Evolutionary conservation across 2,329 filamentous ascomycete genomes (phyloP).

Genomic region (Xylaria sp.): DNA sequence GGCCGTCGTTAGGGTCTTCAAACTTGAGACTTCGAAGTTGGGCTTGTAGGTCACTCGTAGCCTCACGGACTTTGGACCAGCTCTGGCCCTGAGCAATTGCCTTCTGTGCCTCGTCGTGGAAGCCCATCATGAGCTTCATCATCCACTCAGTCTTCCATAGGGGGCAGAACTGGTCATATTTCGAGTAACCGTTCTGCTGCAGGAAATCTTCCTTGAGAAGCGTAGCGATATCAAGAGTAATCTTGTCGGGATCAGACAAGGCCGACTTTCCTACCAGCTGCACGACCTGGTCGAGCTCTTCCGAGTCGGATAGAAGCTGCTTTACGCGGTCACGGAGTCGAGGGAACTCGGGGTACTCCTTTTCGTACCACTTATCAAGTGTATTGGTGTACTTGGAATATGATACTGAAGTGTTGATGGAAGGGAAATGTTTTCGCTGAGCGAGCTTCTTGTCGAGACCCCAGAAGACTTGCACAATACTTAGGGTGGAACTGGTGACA

Average conservation of each 20-base stretch:
- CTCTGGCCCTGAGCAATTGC: slow-evolving; percentile 88
- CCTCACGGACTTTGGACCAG: slow-evolving; percentile 93
- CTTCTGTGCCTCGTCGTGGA: slow-evolving; percentile 98
- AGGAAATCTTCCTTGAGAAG: slow-evolving; percentile 98
- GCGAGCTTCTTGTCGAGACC: slow-evolving; percentile 99
- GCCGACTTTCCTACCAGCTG: slow-evolving; percentile 98
- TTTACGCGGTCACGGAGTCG: slow-evolving; percentile 91
- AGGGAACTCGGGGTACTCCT: slow-evolving; percentile 94
- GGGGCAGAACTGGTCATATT: slow-evolving; percentile 99
- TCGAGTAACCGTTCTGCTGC: slow-evolving; percentile 98
- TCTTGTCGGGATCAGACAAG: slow-evolving; percentile 96
- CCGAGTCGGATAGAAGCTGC: slow-evolving; percentile 92
- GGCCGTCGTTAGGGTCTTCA: slow-evolving; percentile 86
- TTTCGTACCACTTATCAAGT: slow-evolving; percentile 93
- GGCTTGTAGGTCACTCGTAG: slow-evolving; percentile 85
- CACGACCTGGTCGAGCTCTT: slow-evolving; percentile 98
- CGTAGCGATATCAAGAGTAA: slow-evolving; percentile 90
- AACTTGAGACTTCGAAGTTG: slow-evolving; percentile 95
- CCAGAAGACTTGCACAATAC: slow-evolving; percentile 99
- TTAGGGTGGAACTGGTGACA: slow-evolving; percentile 90
- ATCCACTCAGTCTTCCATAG: slow-evolving; percentile 99
- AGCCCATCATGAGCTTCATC: slow-evolving; percentile 99
- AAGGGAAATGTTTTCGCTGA: slow-evolving; percentile 98
- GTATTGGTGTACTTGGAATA: slow-evolving; percentile 96
- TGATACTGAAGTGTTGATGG: slow-evolving; percentile 92